Evolutionary conservation across 1,284 basidiomycete genomes (phyloP).

Genomic region (Ustilago crameri): DNA sequence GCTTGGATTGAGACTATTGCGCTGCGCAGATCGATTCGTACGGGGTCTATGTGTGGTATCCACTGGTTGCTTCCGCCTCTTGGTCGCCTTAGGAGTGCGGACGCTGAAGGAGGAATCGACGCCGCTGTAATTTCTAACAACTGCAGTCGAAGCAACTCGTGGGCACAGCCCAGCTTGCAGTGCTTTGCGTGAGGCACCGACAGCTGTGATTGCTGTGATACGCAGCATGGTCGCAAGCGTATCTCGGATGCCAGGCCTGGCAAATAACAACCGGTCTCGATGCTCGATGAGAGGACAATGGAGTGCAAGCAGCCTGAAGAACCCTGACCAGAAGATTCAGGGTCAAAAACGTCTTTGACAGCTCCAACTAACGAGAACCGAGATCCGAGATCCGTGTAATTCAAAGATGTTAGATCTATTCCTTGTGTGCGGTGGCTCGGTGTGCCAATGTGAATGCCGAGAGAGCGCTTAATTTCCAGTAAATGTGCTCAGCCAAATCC

Average conservation of each 20-base stretch:
- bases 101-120: constrained; percentile 19
- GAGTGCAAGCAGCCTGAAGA: background rate
- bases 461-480: background rate
- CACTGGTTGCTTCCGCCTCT: background rate
- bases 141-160: background rate
- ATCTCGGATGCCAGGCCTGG: background rate
- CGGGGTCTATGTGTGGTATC: background rate
- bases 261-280: background rate
- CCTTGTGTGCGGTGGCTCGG: no score
- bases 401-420: no score
- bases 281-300: background rate
- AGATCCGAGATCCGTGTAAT: background rate
- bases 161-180: constrained; percentile 7
- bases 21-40: background rate
- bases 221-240: constrained; percentile 15
- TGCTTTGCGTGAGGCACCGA: constrained; percentile 17
- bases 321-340: background rate
- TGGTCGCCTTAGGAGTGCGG: constrained; percentile 19
- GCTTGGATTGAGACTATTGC: constrained; percentile 3
- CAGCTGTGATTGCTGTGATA: constrained; percentile 19
- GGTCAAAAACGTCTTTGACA: constrained; percentile 2
- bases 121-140: constrained; percentile 13
- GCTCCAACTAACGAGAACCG: background rate
- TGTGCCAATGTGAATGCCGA: no score
- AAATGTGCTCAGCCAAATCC: background rate